These are phyloP conservation scores for Wickerhamiella azyma DNA, from an alignment of 805 yeast species.

Conservation along the genomic window DNA sequence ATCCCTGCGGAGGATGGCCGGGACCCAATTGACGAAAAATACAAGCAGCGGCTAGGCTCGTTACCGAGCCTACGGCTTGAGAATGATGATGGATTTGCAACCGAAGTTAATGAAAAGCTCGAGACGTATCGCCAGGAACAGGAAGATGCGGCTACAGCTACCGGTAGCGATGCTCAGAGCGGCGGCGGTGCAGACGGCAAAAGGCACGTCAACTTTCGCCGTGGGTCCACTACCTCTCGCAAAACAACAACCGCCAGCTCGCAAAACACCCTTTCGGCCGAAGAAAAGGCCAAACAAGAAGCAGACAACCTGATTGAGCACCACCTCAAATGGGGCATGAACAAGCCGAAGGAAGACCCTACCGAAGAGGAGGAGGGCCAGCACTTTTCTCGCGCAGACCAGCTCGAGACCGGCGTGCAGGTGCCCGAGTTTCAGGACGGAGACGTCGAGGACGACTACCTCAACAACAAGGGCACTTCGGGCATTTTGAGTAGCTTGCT, in stretches of 20 bases:
- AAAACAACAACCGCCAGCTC: not conserved
- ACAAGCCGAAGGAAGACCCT: not conserved
- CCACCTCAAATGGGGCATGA: not conserved
- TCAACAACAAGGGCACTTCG: not conserved
- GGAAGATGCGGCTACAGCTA: not conserved
- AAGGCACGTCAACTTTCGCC: not conserved
- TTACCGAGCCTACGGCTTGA: not conserved
- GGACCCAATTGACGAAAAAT: slow-evolving; percentile 1
- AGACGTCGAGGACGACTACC: not conserved
- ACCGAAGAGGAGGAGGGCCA: not conserved
- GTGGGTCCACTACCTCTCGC: not conserved
- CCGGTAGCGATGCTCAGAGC: not conserved
- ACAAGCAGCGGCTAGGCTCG: not conserved
- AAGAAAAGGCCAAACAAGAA: not conserved
- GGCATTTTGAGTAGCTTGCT: slow-evolving; percentile 3
- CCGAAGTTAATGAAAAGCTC: slow-evolving; percentile 3
- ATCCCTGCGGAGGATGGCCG: not conserved
- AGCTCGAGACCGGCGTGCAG: slow-evolving; percentile 2
- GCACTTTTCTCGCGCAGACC: not conserved
- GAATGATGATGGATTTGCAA: not conserved
- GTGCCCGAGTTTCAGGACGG: not conserved
- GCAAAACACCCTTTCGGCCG: not conserved
- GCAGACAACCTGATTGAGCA: slow-evolving; percentile 6
- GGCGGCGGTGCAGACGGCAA: not conserved
- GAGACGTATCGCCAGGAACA: not conserved